A percentile compares a stretch with the other conserved stretches of the same genome.
phyloP scores from a whole-genome alignment of 2,329 filamentous ascomycete genomes.

The Diplodia intermedia region DNA sequence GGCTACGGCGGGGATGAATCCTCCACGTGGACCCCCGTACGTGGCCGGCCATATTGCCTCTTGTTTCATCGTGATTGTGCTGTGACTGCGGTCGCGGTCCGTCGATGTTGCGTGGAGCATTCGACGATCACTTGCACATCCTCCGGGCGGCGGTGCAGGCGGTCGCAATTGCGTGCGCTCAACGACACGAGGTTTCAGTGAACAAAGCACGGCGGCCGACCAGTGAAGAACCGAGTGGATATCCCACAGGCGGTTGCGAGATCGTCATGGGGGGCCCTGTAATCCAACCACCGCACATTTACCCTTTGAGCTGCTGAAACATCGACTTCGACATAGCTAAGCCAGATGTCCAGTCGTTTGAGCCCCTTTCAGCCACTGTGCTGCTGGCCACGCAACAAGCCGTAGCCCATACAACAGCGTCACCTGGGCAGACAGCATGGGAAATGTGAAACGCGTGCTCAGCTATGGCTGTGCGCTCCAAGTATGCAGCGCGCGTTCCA shows the following conservation, averaged over 20 bases:
- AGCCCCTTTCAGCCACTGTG: background rate
- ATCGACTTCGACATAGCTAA: background rate
- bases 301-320: conserved; percentile 15
- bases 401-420: conserved; percentile 14
- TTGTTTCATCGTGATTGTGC: conserved; percentile 21
- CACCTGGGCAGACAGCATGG: conserved; percentile 7
- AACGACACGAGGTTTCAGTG: background rate
- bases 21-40: conserved; percentile 8
- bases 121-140: conserved; percentile 24
- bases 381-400: background rate
- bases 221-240: background rate
- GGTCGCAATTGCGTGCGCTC: background rate
- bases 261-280: background rate
- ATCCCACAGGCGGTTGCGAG: background rate
- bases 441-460: conserved; percentile 22
- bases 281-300: conserved; percentile 15
- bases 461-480: conserved; percentile 10
- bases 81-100: background rate
- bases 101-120: conserved; percentile 8
- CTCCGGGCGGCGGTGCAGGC: conserved; percentile 25
- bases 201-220: background rate
- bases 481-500: conserved; percentile 25
- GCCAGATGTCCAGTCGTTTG: background rate
- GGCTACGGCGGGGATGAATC: background rate
- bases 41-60: background rate